Conservation (phyloP, 2,329 filamentous ascomycete genomes). For the Metarhizium robertsii region DNA sequence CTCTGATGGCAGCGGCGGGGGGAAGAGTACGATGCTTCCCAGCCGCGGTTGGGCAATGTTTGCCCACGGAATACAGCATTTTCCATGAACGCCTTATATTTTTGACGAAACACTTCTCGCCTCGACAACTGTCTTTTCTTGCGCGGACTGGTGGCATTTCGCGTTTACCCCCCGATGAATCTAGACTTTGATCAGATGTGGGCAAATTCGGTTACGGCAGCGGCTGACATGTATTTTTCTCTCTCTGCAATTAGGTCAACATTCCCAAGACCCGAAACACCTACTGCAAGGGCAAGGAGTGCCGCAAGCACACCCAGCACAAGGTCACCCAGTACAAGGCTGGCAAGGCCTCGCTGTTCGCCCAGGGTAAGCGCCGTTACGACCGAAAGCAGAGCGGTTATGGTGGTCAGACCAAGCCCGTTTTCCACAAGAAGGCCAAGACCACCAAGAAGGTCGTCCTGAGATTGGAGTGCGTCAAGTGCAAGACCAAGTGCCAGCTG, state of each 20-base stretch:
- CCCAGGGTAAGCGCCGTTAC: conserved; percentile 99
- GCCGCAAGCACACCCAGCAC: conserved; percentile 85
- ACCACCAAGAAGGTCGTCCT: conserved; percentile 99
- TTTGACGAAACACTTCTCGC: neutral
- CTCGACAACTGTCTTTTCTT: neutral
- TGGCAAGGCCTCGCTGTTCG: conserved; percentile 91
- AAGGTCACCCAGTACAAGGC: conserved; percentile 97
- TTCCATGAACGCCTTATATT: neutral
- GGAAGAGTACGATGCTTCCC: neutral
- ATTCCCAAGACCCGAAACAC: conserved; percentile 96
- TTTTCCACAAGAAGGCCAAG: conserved; percentile 99
- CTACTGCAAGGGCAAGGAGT: conserved; percentile 95
- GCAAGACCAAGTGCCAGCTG: conserved; percentile 98
- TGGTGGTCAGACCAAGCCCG: conserved; percentile 99
- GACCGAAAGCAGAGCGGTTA: conserved; percentile 99
- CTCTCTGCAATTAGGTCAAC: conserved; percentile 61
- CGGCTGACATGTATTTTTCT: conserved; percentile 3
- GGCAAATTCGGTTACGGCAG: neutral
- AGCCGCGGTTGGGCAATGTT: neutral
- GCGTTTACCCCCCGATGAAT: neutral
- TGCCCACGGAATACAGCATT: no score
- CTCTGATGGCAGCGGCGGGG: neutral
- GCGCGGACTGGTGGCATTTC: neutral
- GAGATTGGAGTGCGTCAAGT: conserved; percentile 91
- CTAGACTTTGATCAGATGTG: neutral